Conservation (phyloP, 2,329 filamentous ascomycete species). For the Trichoderma polysporum region DNA sequence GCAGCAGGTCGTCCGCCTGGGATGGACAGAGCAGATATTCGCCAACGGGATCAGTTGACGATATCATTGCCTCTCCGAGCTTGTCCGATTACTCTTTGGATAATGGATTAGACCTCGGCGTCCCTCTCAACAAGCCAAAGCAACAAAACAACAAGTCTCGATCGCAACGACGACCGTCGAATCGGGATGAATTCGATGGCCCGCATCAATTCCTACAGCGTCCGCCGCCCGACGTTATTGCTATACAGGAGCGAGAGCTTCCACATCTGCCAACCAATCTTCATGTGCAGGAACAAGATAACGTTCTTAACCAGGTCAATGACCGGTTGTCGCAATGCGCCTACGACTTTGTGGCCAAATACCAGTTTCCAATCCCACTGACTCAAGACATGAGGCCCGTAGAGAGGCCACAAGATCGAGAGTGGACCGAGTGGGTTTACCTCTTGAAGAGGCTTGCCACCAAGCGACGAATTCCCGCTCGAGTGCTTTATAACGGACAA, state of each 20-base stretch:
- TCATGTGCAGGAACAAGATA: conserved; percentile 80
- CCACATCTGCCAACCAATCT: conserved; percentile 81
- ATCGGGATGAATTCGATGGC: conserved; percentile 86
- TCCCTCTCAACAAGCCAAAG: conserved; percentile 46
- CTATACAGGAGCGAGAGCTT: conserved; percentile 75
- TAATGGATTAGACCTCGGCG: conserved; percentile 43
- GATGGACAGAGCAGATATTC: conserved; percentile 53
- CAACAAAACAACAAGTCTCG: conserved; percentile 47
- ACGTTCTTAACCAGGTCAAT: conserved; percentile 76
- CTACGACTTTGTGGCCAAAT: conserved; percentile 87
- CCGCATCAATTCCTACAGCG: conserved; percentile 78
- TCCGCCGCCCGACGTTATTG: conserved; percentile 68
- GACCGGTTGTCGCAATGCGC: conserved; percentile 82
- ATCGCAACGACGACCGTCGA: conserved; percentile 69
- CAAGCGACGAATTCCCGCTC: conserved; percentile 79
- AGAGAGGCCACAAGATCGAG: conserved; percentile 71
- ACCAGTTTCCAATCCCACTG: conserved; percentile 84
- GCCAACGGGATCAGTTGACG: conserved; percentile 58
- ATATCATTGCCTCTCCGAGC: conserved; percentile 57
- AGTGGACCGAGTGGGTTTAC: conserved; percentile 93
- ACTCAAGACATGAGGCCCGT: conserved; percentile 79
- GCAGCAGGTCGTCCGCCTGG: conserved; percentile 42
- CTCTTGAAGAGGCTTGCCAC: conserved; percentile 82
- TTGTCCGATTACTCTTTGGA: conserved; percentile 62
- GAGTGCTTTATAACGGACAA: conserved; percentile 83